Base-by-base conservation (phyloP, 768 basidiomycete genomes). In the Lactarius trivialis region DNA sequence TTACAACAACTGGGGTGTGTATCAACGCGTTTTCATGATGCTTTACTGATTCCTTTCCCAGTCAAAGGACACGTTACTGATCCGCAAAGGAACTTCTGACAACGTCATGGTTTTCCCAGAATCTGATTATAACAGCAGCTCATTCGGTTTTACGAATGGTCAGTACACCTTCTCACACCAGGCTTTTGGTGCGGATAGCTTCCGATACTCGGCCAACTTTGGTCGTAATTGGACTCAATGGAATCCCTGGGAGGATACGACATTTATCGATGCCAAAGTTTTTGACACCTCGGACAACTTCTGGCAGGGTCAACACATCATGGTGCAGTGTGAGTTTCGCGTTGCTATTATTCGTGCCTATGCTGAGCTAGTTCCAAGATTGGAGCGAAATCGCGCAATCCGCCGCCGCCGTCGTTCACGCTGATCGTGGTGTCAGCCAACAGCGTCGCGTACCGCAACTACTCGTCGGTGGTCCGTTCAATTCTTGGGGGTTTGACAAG, bases 21-120 rank as follows among this genome's bases (percentile, higher is more conserved):
- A 34, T 63, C 56, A 49, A 37, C 60, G n/a, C 50, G 26, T 53
- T 32, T 56, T 52, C 52, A 41, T 53, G 11, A 50, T 26, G 21
- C 7, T 19, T 54, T 63, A 8, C 39, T 56, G 28, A 49, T 28
- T n/a, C 6, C 21, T 11, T 37, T 32, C 14, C 1, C 70, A 88
- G 84, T 74, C 79, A n/a, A 74, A 78, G 39, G 93, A 96, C 72
- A 88, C 86, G 69, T 76, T 96, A 33, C 72, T 96, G 37, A 66
- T 96, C 60, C 84, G 94, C 68, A 94, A 94, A 73, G 94, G 94
- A 43, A 68, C 79, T 15, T 62, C 81, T 2, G 73, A 82, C 68
- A 96, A 97, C 69, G 81, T 88, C 21, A 86, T 97, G 78, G 85
- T 97, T n/a, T 94, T 89, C 80, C 90, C 91, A 0, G 78, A 81